phyloP scores from a whole-genome alignment of 2,329 filamentous ascomycete genomes.

The Alternaria hordeiaustralica region DNA sequence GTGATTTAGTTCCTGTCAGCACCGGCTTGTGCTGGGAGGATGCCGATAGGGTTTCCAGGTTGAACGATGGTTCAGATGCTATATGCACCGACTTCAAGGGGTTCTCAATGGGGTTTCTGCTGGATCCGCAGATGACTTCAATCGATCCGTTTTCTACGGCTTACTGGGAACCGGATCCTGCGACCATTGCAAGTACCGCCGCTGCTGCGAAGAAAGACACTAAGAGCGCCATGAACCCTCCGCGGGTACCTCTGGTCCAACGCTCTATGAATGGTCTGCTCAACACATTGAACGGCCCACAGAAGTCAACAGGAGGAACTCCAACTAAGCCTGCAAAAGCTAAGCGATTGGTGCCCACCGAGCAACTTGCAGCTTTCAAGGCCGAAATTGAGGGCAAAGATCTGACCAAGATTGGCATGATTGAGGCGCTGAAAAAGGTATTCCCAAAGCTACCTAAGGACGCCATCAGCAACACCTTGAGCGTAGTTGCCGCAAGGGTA shows the following conservation, averaged over 20 bases:
- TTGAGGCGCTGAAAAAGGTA: constrained; percentile 77
- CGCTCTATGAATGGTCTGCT: constrained; percentile 45
- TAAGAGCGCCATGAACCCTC: constrained; percentile 47
- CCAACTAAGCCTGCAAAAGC: constrained; percentile 46
- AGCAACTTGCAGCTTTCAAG: constrained; percentile 72
- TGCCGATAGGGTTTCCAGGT: constrained; percentile 47
- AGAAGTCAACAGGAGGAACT: constrained; percentile 21
- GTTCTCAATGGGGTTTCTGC: constrained; percentile 77
- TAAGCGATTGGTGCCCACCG: constrained; percentile 61
- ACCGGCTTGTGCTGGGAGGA: constrained; percentile 88
- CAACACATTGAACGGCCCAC: constrained; percentile 36
- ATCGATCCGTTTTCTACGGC: constrained; percentile 85
- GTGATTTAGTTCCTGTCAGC: constrained; percentile 76
- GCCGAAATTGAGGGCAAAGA: constrained; percentile 71
- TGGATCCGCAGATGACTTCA: constrained; percentile 57
- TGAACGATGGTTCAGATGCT: constrained; percentile 53
- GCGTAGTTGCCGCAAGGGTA: constrained; percentile 67
- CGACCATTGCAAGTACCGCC: constrained; percentile 12
- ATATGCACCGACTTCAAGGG: constrained; percentile 60
- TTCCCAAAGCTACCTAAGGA: constrained; percentile 75
- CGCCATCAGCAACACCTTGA: constrained; percentile 74
- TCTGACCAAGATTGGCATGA: constrained; percentile 74
- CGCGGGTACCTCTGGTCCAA: constrained; percentile 51
- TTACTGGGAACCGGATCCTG: constrained; percentile 70
- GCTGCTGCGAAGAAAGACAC: constrained; percentile 21